Base-by-base conservation (phyloP, 78 protist species). In the Dictyostelium firmibasis region DNA sequence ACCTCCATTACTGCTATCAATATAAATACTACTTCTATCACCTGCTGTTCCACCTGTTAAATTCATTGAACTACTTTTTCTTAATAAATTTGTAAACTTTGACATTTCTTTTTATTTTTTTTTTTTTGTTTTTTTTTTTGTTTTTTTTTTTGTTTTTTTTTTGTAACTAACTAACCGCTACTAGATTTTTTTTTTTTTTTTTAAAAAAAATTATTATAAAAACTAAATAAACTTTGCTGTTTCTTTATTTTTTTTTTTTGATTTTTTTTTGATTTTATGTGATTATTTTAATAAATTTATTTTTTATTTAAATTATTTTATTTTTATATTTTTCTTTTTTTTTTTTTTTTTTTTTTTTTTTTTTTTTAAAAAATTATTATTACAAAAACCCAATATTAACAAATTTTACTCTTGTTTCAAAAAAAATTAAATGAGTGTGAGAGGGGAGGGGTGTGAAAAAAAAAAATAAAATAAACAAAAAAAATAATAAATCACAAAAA, bases 1-100 rank as follows among this genome's bases (percentile, higher is more conserved):
- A 36, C 38, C 86, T 20, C 25, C 81, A 41, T 8, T 25, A 79
- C 14, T 79, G 14, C 16, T 79, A 5, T 18, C 50, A n/a, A 76
- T 38, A 18, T 36, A 29, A 20, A 18, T 33, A 38, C 60, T 36
- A 38, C 83, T 76, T 20, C 83, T 76, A 76, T 76, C 57, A 76
- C 83, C 83, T 33, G 44, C 41, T 36, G 18, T 38, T 36, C 83
- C 83, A 76, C 83, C 31, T 38, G 47, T n/a, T 0, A 79, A 6
- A 47, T 79, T 79, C 38, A 83, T 35, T 10, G 86, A 83, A 31
- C 86, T 62, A 62, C 93, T 87, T 31, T 78, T 87, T 78, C 93
- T 57, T 20, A 87, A 78, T 35, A 87, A 79, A 23, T 75, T 20
- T 76, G 93, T 67, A 41, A 87, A 87, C 79, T 79, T 79, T 29